Conservation (phyloP, 202 grass and related monocot species). For the Miscanthus sacchariflorus region DNA sequence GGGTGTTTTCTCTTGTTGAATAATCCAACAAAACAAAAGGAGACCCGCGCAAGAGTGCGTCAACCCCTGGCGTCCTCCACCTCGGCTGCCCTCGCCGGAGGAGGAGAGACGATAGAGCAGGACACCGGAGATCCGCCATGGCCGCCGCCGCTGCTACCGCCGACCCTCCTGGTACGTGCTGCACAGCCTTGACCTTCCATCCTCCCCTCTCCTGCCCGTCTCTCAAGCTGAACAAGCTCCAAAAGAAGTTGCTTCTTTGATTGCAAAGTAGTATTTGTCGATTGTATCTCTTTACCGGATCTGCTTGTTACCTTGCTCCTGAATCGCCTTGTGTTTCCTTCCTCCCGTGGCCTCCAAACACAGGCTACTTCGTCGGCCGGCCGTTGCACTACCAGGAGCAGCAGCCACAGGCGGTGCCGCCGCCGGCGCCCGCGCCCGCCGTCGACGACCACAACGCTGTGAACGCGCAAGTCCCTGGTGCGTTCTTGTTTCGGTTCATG, state of each 20-base stretch:
- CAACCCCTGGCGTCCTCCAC: neutral
- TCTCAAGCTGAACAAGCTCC: neutral
- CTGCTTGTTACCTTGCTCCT: neutral
- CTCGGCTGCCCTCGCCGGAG: neutral
- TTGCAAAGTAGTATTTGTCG: neutral
- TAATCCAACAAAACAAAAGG: neutral
- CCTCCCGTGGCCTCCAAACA: neutral
- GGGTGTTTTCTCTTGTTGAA: neutral
- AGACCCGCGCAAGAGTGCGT: neutral
- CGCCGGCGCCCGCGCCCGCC: neutral
- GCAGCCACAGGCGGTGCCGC: neutral
- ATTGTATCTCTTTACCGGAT: neutral
- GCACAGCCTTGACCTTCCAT: neutral
- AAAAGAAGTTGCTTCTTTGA: neutral
- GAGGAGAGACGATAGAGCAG: neutral
- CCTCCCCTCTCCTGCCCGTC: neutral
- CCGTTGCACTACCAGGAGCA: neutral
- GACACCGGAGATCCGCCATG: slow-evolving; percentile 15
- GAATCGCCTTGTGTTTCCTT: neutral
- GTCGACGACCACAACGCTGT: neutral
- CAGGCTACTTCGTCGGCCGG: neutral
- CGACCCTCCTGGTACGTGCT: slow-evolving; percentile 7
- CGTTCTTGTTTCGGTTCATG: neutral
- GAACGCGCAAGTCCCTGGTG: neutral
- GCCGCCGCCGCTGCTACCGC: neutral